Evolutionary conservation across 257 asterid species (phyloP).

Genomic region (Lycium ferocissimum): DNA sequence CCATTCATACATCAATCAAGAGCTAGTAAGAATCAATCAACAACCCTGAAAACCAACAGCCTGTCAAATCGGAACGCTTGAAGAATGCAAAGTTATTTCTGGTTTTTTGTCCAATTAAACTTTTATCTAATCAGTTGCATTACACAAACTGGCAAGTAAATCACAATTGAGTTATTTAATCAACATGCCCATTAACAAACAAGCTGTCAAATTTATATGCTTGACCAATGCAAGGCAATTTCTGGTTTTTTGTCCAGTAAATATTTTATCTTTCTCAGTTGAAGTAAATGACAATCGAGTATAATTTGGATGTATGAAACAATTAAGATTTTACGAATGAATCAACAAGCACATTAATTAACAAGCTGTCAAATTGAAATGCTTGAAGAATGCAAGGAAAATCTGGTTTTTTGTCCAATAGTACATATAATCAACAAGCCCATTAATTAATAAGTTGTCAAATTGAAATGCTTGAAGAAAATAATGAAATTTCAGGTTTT

Average conservation of each 20-base stretch:
- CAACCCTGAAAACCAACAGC: background rate
- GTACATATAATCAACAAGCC: background rate
- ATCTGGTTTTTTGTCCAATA: background rate
- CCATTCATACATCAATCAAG: background rate
- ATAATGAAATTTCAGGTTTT: background rate
- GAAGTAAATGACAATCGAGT: background rate
- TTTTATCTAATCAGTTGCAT: background rate
- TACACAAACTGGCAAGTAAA: background rate
- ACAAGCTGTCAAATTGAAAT: background rate
- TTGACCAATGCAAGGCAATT: background rate
- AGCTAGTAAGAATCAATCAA: constrained; percentile 11
- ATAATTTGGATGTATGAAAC: background rate
- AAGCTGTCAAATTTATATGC: background rate
- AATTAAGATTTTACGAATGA: background rate
- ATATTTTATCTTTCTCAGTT: background rate
- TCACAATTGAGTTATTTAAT: background rate
- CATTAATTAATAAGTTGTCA: constrained; percentile 2
- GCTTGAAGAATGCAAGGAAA: background rate
- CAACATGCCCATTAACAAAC: background rate
- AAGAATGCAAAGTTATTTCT: background rate
- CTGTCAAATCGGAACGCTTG: background rate
- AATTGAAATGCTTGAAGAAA: background rate
- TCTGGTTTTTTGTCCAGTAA: background rate
- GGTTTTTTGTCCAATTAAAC: background rate
- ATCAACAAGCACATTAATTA: background rate